phyloP scores from a whole-genome alignment of 495 filamentous ascomycete genomes.

The Saxophila tyrrhenica region DNA sequence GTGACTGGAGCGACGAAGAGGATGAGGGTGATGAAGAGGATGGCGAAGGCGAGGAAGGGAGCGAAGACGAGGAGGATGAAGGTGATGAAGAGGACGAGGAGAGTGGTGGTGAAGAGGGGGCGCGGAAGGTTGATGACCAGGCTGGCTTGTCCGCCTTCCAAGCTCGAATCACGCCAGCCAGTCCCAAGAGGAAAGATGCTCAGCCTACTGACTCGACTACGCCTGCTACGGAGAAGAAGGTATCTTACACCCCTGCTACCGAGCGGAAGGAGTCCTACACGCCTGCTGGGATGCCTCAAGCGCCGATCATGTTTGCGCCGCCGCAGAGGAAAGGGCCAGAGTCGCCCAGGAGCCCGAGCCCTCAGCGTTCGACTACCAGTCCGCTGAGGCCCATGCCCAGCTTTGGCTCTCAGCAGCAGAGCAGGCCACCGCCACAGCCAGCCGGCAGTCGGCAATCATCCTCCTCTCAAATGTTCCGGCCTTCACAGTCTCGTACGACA shows the following conservation, averaged over 20 bases:
- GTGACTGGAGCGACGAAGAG: background rate
- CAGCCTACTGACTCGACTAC: conserved; percentile 5
- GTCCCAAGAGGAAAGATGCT: conserved; percentile 15
- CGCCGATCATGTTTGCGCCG: conserved; percentile 47
- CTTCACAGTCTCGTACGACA: background rate
- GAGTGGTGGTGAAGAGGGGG: conserved; percentile 17
- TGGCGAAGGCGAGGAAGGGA: conserved; percentile 15
- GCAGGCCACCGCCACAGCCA: conserved; percentile 7
- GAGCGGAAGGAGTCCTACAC: conserved; percentile 13
- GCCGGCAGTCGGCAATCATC: background rate
- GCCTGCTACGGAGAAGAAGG: conserved; percentile 9
- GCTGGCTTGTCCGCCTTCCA: conserved; percentile 13
- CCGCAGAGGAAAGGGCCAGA: conserved; percentile 34
- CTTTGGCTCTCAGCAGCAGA: conserved; percentile 37
- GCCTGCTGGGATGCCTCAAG: conserved; percentile 33
- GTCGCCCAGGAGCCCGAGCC: conserved; percentile 70
- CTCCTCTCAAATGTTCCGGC: background rate
- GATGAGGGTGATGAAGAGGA: conserved; percentile 1
- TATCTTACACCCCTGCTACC: conserved; percentile 2
- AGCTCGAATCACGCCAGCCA: conserved; percentile 29
- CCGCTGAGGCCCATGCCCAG: conserved; percentile 27
- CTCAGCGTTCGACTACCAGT: conserved; percentile 43
- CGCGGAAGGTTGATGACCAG: conserved; percentile 4
- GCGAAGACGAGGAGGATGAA: conserved; percentile 27
- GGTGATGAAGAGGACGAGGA: conserved; percentile 30